Conservation (phyloP, 768 basidiomycete species). For the Melanogaster broomeanus region DNA sequence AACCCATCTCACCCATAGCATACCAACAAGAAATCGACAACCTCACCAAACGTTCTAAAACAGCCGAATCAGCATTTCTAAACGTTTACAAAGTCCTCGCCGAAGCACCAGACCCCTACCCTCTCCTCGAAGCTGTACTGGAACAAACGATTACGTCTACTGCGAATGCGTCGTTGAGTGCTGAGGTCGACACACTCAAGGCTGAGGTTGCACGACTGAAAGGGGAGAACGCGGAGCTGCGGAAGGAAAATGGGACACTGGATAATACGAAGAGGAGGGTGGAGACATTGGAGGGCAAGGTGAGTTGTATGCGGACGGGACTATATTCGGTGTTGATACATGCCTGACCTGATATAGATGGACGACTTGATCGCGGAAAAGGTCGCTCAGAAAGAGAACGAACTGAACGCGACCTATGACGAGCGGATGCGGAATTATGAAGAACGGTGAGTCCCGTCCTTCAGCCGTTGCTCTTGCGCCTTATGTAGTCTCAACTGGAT, state of each 20-base stretch:
- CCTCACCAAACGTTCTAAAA: conserved; percentile 89
- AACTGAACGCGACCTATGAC: conserved; percentile 95
- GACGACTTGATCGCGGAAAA: conserved; percentile 89
- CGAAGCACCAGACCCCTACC: conserved; percentile 97
- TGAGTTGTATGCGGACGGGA: too few relatives aligned
- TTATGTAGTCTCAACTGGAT: neutral
- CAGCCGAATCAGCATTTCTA: conserved; percentile 94
- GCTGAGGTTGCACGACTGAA: conserved; percentile 69
- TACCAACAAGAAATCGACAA: conserved; percentile 97
- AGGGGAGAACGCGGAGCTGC: conserved; percentile 83
- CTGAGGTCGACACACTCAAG: conserved; percentile 79
- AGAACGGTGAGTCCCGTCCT: conserved; percentile 64
- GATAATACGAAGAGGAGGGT: conserved; percentile 76
- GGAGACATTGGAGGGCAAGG: conserved; percentile 85
- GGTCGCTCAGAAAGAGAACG: conserved; percentile 91
- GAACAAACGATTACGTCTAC: conserved; percentile 89
- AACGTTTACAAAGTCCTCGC: conserved; percentile 95
- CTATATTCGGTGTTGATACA: too few relatives aligned
- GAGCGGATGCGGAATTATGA: conserved; percentile 95
- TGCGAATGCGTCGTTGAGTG: conserved; percentile 28
- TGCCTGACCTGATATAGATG: too few relatives aligned
- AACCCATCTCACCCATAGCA: conserved; percentile 44
- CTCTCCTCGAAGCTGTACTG: conserved; percentile 91
- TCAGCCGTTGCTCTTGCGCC: neutral
- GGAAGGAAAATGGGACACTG: conserved; percentile 62